Evolutionary conservation across 441 rosid species (phyloP), one percentile per base, ranked within the genome.

Genomic region (Pelargonium cotyledonis): DNA sequence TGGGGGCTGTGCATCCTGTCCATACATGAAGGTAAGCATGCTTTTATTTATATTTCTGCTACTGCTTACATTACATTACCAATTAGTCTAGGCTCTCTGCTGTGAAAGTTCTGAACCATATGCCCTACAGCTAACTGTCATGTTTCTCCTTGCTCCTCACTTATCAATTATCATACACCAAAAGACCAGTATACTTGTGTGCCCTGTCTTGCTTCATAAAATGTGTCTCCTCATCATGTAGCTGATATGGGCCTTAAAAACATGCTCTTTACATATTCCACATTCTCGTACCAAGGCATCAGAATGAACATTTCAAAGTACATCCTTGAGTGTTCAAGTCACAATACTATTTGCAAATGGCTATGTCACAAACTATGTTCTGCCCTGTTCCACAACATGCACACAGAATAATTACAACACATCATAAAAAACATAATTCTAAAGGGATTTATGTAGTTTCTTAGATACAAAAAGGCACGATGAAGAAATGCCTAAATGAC

Each of bases 1-100:
- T 61, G 99, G 99, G 3, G 96, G 97, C 38, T 91, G 99, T 75
- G 99, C 99, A 23, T 94, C 99, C 43, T 94, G 99, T 73, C 99
- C 99, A 1, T 94, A 89, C 66, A 91, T 91, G 99, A 94, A 94
- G 97, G 99, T 89, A 31, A 69, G 85, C 66, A 2, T 69, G 57
- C 74, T 53, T 46, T 70, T 1, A n/a, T 63, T 12, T 38, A 23
- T 2, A 41, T 2, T 35, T 19, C 10, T 58, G 43, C 16, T 18
- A 49, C 43, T 29, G n/a, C 8, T 11, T 7, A 6, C 26, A 12
- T 66, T 58, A 38, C 44, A 15, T 35, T 31, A 40, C 23, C 9
- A 35, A 51, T 60, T 58, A 51, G 12, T 66, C 21, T 21, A 15
- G 47, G 11, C 29, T 47, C 35, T 29, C 35, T 29, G 35, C 35